These are phyloP conservation scores for Pleurotus eryngii DNA, from an alignment of 768 basidiomycete genomes.

Conservation along the genomic window DNA sequence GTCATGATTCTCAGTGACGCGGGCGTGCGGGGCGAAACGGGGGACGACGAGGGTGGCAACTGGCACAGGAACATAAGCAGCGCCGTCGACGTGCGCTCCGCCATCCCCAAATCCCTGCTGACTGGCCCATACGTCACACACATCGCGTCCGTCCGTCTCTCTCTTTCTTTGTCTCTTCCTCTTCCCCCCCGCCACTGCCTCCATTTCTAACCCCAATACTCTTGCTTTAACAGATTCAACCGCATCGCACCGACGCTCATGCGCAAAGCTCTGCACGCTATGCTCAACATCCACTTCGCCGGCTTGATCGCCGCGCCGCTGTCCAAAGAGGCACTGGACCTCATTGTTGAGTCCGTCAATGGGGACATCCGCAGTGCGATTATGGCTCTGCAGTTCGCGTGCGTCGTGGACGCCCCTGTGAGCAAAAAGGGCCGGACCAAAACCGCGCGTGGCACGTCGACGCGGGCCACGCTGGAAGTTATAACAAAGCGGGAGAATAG, in stretches of 20 bases:
- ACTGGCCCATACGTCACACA: slow-evolving; percentile 75
- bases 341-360: slow-evolving; percentile 74
- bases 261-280: slow-evolving; percentile 66
- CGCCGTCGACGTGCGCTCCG: slow-evolving; percentile 63
- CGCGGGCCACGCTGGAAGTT: slow-evolving; percentile 53
- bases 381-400: slow-evolving; percentile 90
- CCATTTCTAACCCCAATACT: neutral
- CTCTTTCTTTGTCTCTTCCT: neutral
- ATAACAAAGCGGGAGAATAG: slow-evolving; percentile 83
- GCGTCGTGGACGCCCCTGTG: slow-evolving; percentile 35
- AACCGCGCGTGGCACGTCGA: slow-evolving; percentile 19
- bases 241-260: slow-evolving; percentile 87
- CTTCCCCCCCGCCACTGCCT: neutral
- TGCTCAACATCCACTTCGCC: slow-evolving; percentile 49
- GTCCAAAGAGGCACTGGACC: slow-evolving; percentile 66
- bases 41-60: slow-evolving; percentile 41
- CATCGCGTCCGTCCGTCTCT: slow-evolving; percentile 55
- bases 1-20: slow-evolving; percentile 84
- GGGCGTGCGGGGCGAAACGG: slow-evolving; percentile 70
- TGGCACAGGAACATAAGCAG: slow-evolving; percentile 39
- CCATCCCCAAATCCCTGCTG: slow-evolving; percentile 67
- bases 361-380: slow-evolving; percentile 94
- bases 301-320: slow-evolving; percentile 33
- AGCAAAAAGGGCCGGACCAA: slow-evolving; percentile 27
- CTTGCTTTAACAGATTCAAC: slow-evolving; percentile 63